Conservation (phyloP, 1,139 yeast genomes). For the Debaryomycetaceae sp. region DNA sequence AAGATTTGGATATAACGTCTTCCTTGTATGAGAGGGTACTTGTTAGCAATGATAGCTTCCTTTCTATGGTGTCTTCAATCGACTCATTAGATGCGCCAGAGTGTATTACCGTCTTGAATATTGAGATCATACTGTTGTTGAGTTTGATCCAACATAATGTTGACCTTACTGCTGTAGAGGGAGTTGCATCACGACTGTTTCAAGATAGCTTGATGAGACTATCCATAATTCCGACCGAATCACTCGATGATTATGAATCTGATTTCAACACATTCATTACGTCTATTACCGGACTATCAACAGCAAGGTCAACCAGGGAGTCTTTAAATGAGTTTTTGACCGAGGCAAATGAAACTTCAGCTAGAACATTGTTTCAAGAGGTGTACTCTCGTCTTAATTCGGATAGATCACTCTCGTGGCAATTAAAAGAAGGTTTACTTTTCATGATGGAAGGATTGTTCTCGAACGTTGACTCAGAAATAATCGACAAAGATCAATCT, state of each 20-base stretch:
- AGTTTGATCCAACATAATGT: conserved; percentile 26
- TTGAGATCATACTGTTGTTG: conserved; percentile 23
- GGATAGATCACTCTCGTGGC: conserved; percentile 15
- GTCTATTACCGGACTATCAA: conserved; percentile 64
- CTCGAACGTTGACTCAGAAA: conserved; percentile 40
- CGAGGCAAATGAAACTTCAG: conserved; percentile 41
- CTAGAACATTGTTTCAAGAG: conserved; percentile 20
- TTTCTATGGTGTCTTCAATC: conserved; percentile 8
- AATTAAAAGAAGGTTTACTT: conserved; percentile 35
- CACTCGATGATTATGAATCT: conserved; percentile 30
- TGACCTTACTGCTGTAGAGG: conserved; percentile 11
- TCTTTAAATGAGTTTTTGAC: conserved; percentile 47
- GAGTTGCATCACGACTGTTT: conserved; percentile 12
- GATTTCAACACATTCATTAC: conserved; percentile 71
- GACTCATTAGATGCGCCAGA: conserved; percentile 14
- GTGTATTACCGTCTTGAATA: conserved; percentile 12
- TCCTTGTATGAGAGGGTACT: conserved; percentile 12
- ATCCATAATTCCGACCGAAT: conserved; percentile 24
- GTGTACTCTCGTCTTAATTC: conserved; percentile 14
- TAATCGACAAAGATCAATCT: conserved; percentile 16
- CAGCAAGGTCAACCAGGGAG: conserved; percentile 49
- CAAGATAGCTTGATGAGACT: conserved; percentile 20
- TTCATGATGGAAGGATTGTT: conserved; percentile 41
- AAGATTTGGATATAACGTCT: conserved; percentile 19
- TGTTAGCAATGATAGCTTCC: conserved; percentile 7